Percentiles rank a stretch among this genome's conserved stretches.
Conservation (phyloP, 768 basidiomycete genomes). For the Cystobasidium onofrii region DNA sequence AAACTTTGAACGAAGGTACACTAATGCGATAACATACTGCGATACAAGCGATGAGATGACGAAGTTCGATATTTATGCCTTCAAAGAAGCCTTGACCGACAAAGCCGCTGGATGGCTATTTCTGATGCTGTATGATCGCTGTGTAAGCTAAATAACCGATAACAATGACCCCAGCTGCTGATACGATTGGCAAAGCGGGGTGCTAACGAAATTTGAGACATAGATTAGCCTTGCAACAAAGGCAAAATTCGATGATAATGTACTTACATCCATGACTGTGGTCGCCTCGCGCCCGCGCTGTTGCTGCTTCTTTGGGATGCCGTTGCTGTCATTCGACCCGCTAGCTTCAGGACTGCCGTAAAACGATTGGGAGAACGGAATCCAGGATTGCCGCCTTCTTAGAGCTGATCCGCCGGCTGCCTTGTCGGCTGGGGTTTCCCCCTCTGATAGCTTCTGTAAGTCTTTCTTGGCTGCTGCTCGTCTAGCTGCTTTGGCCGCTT, state of each 20-base stretch:
- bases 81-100: no score
- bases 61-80: no score
- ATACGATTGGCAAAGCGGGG: constrained; percentile 28
- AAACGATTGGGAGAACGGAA: constrained; percentile 13
- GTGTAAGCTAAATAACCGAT: constrained; percentile 25
- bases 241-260: background rate
- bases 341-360: background rate
- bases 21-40: background rate
- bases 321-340: background rate
- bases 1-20: constrained; percentile 1
- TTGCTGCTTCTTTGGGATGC: background rate
- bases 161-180: constrained; percentile 15
- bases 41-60: no score
- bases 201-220: background rate
- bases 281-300: background rate
- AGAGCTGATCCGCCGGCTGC: background rate
- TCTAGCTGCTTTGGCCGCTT: background rate
- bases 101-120: background rate
- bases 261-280: constrained; percentile 1
- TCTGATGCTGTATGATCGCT: constrained; percentile 51
- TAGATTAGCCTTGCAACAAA: no score
- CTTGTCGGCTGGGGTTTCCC: background rate
- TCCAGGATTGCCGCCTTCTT: constrained; percentile 20
- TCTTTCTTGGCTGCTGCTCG: background rate
- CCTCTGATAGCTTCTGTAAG: background rate